A percentile compares a stretch with the other conserved stretches of the same genome.
Evolutionary conservation across 352 stramenopile species (phyloP).

Genomic region (Albugo laibachii): DNA sequence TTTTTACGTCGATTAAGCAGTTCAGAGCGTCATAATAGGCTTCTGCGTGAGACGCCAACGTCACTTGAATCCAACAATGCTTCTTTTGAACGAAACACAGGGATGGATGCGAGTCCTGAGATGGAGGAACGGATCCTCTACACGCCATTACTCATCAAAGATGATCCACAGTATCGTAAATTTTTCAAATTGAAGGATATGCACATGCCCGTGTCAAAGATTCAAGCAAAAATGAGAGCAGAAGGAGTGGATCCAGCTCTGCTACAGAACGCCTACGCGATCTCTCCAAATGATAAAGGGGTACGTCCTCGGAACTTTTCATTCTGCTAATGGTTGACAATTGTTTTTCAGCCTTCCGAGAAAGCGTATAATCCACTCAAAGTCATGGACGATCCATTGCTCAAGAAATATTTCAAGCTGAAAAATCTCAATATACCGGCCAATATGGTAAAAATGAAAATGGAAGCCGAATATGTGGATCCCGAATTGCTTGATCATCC

Average conservation of each 20-base stretch:
- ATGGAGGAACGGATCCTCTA: constrained; percentile 11
- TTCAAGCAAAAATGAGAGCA: constrained; percentile 60
- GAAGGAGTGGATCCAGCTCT: constrained; percentile 40
- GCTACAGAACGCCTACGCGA: constrained; percentile 39
- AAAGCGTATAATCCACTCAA: constrained; percentile 46
- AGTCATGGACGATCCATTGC: constrained; percentile 50
- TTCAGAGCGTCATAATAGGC: too few relatives aligned
- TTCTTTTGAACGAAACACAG: not conserved
- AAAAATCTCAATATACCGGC: constrained; percentile 65
- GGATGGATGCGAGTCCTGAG: not conserved
- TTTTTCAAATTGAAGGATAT: constrained; percentile 76
- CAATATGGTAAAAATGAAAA: constrained; percentile 74
- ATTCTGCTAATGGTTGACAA: not conserved
- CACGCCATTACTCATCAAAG: constrained; percentile 38
- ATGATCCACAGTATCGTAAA: constrained; percentile 46
- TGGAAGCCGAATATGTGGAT: constrained; percentile 60
- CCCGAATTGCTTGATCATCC: constrained; percentile 40
- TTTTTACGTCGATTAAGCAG: too few relatives aligned
- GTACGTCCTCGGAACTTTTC: constrained; percentile 17
- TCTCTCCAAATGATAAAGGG: constrained; percentile 58
- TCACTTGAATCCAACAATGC: not conserved
- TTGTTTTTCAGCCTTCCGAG: constrained; percentile 22
- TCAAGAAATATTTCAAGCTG: constrained; percentile 78
- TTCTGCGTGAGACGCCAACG: not conserved
- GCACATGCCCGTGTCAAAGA: constrained; percentile 55